Evolutionary conservation across 495 filamentous ascomycete genomes (phyloP), one percentile per base, ranked within the genome.

Genomic region (Aspergillus panamensis): DNA sequence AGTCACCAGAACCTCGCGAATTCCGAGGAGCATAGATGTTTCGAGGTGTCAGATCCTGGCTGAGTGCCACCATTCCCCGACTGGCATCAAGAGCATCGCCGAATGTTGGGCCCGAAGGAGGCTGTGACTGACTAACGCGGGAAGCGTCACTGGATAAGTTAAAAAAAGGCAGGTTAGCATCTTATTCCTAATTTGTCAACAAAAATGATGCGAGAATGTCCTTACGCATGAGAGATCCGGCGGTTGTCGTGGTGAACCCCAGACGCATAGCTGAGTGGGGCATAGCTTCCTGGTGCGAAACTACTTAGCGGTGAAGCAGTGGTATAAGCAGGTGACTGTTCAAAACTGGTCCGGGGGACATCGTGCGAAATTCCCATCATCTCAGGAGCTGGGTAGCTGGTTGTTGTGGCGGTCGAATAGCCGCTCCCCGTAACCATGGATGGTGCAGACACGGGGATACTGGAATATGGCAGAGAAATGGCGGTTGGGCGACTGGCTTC

Each of bases 51-150:
- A 82, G 21, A 60, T 82, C 80, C 69, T 97, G 93, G 79, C 91
- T 96, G 82, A 97, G 89, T 8, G 92, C 90, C 20, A 97, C 82
- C 90, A 98, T 96, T 58, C 91, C 91, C 43, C 89, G 84, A 64
- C 86, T 86, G 16, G 91, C 91, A 66, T 96, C 91, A 47, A 96
- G 84, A n/a, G 90, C 89, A 66, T 95, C 91, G 55, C 73, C 67
- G 55, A 72, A 74, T 51, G 77, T 72, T 54, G 66, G 70, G 44
- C 72, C 60, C 20, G 66, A 52, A 54, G 73, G 49, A 51, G 70
- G 65, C 47, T 67, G 70, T 42, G 74, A 66, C 39, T 68, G 63
- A 68, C 80, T 81, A 62, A 85, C 81, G 43, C 86, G 81, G 20
- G 56, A 9, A 71, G 78, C 81, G 67, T 87, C 87, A 63, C 76